phyloP scores from a whole-genome alignment of 106 monocot genomes.

The Dendrobium catenatum region DNA sequence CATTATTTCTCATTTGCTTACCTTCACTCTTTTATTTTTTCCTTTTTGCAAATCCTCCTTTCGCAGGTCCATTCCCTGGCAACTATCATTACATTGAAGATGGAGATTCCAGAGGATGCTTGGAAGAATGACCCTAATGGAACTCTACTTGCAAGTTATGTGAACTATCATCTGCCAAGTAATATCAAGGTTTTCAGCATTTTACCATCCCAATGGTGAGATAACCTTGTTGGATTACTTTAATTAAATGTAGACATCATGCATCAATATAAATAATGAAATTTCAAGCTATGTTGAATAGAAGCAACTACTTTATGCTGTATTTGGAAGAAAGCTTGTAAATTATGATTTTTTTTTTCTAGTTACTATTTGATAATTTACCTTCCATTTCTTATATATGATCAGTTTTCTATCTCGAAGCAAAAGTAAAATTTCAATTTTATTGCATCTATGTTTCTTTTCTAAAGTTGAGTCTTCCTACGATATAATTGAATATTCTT shows the following conservation, averaged over 20 bases:
- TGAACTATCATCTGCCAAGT: constrained; percentile 65
- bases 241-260: not conserved
- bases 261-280: not conserved
- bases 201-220: constrained; percentile 85
- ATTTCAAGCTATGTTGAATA: not conserved
- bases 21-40: not conserved
- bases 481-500: too few species aligned
- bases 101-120: constrained; percentile 90
- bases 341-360: not conserved
- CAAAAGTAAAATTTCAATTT: too few species aligned
- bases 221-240: not conserved
- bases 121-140: constrained; percentile 79
- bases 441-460: too few species aligned
- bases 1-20: not conserved
- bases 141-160: constrained; percentile 58
- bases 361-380: not conserved
- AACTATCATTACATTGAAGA: constrained; percentile 87
- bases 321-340: not conserved
- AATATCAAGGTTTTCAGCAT: constrained; percentile 86
- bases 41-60: not conserved
- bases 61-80: constrained; percentile 94
- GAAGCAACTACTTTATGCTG: not conserved
- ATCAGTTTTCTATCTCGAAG: too few species aligned
- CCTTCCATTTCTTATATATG: too few species aligned
- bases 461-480: too few species aligned